Evolutionary conservation across 306 rosid species (phyloP), one percentile per base, ranked within the genome.

Genomic region (Leucaena leucocephala): DNA sequence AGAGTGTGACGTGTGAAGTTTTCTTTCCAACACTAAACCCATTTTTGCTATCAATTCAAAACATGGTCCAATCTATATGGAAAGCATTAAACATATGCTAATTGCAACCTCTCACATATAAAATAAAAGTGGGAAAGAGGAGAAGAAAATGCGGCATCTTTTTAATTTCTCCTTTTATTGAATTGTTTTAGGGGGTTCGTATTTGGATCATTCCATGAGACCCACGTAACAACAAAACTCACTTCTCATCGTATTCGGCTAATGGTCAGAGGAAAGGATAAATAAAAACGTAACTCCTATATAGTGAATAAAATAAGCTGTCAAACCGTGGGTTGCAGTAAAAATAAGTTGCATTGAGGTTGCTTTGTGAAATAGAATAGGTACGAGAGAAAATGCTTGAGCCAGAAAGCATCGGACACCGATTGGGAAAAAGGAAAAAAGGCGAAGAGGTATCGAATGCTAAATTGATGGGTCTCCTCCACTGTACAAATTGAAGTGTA

Each of bases 401-500:
- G 33, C 16, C 67, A 71, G 27, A 72, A 63, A 76, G 81, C 62
- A 65, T 70, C 57, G 15, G 33, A 35, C 72, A 71, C 45, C 5
- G 72, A 75, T n/a, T 39, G 33, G 70, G 44, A 80, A 48, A 69
- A 54, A 75, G 67, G 10, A 61, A 52, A 59, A 49, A 46, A 78
- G 68, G 72, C 71, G 65, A 55, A 70, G 70, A 43, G 76, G 88
- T 84, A 85, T 85, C 88, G 38, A 82, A 83, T 86, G 83, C 90
- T 65, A 65, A 59, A 34, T 72, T 71, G 58, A 84, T 71, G 81
- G 79, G 52, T 77, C 59, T 44, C 76, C 59, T 44, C 76, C 69
- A 71, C 39, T 5, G 9, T 57, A 63, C 74, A 40, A 77, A 44
- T 48, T 34, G n/a, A 80, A 39, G 71, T 8, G 40, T 2, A 12